Evolutionary conservation across 2,329 filamentous ascomycete species (phyloP), one percentile per base, ranked within the genome.

Genomic region (Nigrograna mackinnonii): DNA sequence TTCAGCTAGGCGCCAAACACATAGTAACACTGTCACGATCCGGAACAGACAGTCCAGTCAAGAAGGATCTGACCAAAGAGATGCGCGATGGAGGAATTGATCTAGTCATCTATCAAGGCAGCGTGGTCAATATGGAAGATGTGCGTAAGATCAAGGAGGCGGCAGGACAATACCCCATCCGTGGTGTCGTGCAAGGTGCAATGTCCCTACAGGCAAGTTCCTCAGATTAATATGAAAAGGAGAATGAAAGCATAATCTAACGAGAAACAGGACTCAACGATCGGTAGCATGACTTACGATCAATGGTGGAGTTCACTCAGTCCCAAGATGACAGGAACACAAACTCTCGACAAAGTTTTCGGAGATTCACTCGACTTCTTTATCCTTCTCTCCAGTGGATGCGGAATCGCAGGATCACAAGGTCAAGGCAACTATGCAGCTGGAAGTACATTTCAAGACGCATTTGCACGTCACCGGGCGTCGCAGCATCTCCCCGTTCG

Each of bases 371-470:
- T 72, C 2, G 67, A 72, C 22, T 72, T 71, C 50, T 71, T 73
- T 48, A 51, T 71, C 31, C 35, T 66, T n/a, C 58, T 66, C 35
- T 69, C 66, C 1, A 69, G 64, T 1, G 45, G 55, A 14, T 49
- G 50, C 6, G 51, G 41, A 7, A 47, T 57, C 22, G 28, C 52
- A 22, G 62, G 62, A 3, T 57, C 56, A 19, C 43, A 41, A 33
- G 68, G 67, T 1, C 77, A 80, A 45, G 51, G 64, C 6, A 72
- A 67, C 41, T 79, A 79, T 42, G 55, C 60, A 0, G 72, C 75
- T 1, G 74, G 70, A 3, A 77, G 78, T 46, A 52, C 51, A 2
- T 66, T 64, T 44, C 57, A 62, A 11, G 54, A 65, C 32, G 55
- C 49, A 16, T 57, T 63, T 18, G 50, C 57, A 2, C 54, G 55